A percentile compares a stretch with the other conserved stretches of the same genome.
Conservation (phyloP, 352 stramenopile genomes). For the Phytophthora tentaculata region DNA sequence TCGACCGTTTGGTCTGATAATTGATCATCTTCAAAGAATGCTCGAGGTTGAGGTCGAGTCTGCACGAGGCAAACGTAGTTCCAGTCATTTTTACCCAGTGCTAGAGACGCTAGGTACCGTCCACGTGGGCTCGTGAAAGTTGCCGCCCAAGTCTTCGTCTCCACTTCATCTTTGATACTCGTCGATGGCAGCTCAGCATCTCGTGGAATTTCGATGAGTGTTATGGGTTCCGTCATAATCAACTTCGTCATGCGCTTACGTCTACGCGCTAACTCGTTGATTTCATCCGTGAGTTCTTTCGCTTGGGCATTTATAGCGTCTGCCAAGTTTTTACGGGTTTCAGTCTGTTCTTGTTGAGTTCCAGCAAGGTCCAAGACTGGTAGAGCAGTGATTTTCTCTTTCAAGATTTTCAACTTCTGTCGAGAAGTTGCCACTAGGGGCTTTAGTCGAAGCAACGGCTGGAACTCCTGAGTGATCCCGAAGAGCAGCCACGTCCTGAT, state of each 20-base stretch:
- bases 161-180: constrained; percentile 45
- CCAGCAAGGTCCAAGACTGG: constrained; percentile 55
- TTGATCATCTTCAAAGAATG: constrained; percentile 69
- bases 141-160: constrained; percentile 66
- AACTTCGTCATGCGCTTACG: constrained; percentile 50
- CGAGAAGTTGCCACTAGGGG: constrained; percentile 39
- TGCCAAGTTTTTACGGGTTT: constrained; percentile 64
- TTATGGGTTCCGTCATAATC: constrained; percentile 66
- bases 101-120: constrained; percentile 48
- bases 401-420: constrained; percentile 54
- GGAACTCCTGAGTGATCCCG: constrained; percentile 63
- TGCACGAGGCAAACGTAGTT: constrained; percentile 34
- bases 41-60: constrained; percentile 54
- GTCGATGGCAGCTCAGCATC: constrained; percentile 33
- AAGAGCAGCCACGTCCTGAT: constrained; percentile 67
- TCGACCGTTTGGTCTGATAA: constrained; percentile 53
- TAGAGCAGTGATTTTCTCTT: constrained; percentile 59
- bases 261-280: constrained; percentile 39
- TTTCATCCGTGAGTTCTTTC: constrained; percentile 51
- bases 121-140: constrained; percentile 57
- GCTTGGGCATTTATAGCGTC: constrained; percentile 45
- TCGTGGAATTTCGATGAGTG: constrained; percentile 42
- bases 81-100: constrained; percentile 33
- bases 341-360: constrained; percentile 49
- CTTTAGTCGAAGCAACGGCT: constrained; percentile 47